Evolutionary conservation across 192 early-diverging fungal genomes (phyloP).

Genomic region (Glomus cerebriforme): DNA sequence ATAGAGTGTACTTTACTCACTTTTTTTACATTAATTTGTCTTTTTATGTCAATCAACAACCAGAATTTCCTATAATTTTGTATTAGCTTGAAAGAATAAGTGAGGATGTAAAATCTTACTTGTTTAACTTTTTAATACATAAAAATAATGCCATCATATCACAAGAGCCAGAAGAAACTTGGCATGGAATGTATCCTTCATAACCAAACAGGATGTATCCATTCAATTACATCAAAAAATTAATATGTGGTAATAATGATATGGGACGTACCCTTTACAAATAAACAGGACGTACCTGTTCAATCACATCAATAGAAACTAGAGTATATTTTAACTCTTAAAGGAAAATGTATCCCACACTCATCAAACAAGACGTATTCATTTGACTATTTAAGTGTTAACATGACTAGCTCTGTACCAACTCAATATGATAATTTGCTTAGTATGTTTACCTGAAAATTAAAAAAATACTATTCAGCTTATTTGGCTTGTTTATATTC

Average conservation of each 20-base stretch:
- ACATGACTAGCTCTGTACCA: not conserved
- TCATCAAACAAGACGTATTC: slow-evolving; percentile 5
- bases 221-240: not conserved
- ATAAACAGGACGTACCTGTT: not conserved
- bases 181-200: not conserved
- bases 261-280: slow-evolving; percentile 1
- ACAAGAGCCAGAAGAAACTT: slow-evolving; percentile 1
- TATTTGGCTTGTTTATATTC: not conserved
- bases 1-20: not conserved
- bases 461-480: not conserved
- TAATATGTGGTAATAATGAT: not conserved
- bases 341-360: not conserved
- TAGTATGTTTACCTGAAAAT: slow-evolving; percentile 1
- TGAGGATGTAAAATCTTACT: too few species aligned
- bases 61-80: too few species aligned
- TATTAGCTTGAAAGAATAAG: too few species aligned
- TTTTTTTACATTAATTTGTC: not conserved
- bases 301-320: slow-evolving; percentile 2
- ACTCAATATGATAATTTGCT: not conserved
- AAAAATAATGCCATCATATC: too few species aligned
- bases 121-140: too few species aligned
- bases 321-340: not conserved
- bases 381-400: slow-evolving; percentile 9
- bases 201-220: not conserved
- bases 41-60: not conserved